Evolutionary conservation across 164 flowering plant species (phyloP).

Genomic region (Euptelea pleiosperma): DNA sequence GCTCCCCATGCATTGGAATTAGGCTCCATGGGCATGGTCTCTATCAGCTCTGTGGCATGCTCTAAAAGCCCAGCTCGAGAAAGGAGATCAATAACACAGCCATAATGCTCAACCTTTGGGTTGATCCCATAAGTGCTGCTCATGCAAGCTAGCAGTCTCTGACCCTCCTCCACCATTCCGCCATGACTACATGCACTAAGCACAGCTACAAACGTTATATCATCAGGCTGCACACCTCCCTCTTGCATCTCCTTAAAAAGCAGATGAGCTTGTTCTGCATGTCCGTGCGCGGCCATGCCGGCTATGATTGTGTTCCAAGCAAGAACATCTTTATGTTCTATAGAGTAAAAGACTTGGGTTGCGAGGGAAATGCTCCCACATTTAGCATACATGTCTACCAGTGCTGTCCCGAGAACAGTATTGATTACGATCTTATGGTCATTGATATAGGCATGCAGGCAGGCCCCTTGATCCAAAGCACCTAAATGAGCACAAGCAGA

Average conservation of each 20-base stretch:
- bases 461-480: slow-evolving; percentile 27
- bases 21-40: slow-evolving; percentile 33
- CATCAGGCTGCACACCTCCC: slow-evolving; percentile 22
- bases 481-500: slow-evolving; percentile 38
- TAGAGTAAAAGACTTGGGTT: slow-evolving; percentile 18
- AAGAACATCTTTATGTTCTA: slow-evolving; percentile 28
- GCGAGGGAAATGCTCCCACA: slow-evolving; percentile 34
- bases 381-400: slow-evolving; percentile 32
- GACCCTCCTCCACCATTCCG: slow-evolving; percentile 25
- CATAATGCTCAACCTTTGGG: slow-evolving; percentile 34
- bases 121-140: slow-evolving; percentile 17
- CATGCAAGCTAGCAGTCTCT: slow-evolving; percentile 17
- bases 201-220: slow-evolving; percentile 26
- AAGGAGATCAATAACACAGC: slow-evolving; percentile 31
- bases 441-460: slow-evolving; percentile 15
- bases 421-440: slow-evolving; percentile 19
- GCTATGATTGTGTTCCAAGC: slow-evolving; percentile 35
- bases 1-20: slow-evolving; percentile 28
- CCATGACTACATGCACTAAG: slow-evolving; percentile 27
- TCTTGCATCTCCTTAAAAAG: slow-evolving; percentile 26
- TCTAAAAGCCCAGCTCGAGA: slow-evolving; percentile 24
- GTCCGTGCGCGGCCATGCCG: slow-evolving; percentile 36
- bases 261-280: slow-evolving; percentile 17
- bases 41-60: slow-evolving; percentile 23
- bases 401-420: slow-evolving; percentile 29